A percentile compares a stretch with the other conserved stretches of the same genome.
Evolutionary conservation across 441 rosid genomes (phyloP).

Genomic region (Syzygium syzygioides): DNA sequence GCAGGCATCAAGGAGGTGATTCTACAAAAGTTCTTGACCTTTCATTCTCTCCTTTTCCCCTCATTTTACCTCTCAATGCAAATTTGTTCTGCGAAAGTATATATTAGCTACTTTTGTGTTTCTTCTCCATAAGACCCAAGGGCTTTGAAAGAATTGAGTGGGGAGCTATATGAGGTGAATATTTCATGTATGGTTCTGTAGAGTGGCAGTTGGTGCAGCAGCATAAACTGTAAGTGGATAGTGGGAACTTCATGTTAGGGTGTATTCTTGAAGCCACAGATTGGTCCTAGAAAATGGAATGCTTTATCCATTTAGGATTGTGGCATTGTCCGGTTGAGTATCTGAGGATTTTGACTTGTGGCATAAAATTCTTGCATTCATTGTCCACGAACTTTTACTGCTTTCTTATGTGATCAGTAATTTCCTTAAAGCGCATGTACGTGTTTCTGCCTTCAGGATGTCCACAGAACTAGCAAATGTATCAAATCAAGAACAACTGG

Average conservation of each 20-base stretch:
- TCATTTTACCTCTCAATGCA: background rate
- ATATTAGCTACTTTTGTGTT: background rate
- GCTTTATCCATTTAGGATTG: background rate
- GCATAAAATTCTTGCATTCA: background rate
- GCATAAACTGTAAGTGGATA: background rate
- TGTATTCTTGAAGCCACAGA: background rate
- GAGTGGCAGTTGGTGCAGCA: background rate
- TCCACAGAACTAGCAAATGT: constrained; percentile 41
- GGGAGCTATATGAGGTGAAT: background rate
- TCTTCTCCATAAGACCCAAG: background rate
- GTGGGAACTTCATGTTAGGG: background rate
- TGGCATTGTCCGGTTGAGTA: background rate
- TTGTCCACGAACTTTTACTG: background rate
- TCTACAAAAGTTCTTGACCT: background rate
- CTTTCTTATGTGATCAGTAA: background rate
- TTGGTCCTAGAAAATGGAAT: background rate
- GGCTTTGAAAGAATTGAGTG: background rate
- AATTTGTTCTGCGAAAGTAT: background rate
- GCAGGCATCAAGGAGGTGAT: constrained; percentile 54
- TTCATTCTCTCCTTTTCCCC: background rate
- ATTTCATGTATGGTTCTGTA: background rate
- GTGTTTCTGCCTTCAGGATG: constrained; percentile 26
- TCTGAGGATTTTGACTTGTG: background rate
- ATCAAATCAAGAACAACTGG: constrained; percentile 34
- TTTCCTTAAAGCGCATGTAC: background rate